phyloP scores from a whole-genome alignment of 1,139 yeast genomes.

The Saccharomycopsis phalli region DNA sequence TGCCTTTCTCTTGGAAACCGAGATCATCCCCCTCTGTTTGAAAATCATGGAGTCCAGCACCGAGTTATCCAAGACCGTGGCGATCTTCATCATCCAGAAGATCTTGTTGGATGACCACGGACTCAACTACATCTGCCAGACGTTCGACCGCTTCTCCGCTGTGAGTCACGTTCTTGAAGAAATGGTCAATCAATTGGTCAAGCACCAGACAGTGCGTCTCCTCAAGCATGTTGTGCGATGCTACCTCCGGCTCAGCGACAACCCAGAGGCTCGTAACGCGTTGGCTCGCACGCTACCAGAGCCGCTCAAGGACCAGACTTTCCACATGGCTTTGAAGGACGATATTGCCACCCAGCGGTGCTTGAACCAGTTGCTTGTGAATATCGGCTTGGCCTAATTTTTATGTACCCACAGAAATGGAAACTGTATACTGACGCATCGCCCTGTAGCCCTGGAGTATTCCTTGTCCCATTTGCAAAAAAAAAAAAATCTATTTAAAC shows the following conservation, averaged over 20 bases:
- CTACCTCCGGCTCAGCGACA: conserved; percentile 83
- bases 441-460: not conserved
- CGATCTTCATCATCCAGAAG: conserved; percentile 89
- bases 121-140: conserved; percentile 83
- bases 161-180: conserved; percentile 80
- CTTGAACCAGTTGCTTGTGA: conserved; percentile 70
- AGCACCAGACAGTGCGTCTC: conserved; percentile 66
- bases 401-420: conserved; percentile 5
- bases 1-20: conserved; percentile 81
- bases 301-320: conserved; percentile 85
- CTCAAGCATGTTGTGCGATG: conserved; percentile 92
- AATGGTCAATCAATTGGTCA: conserved; percentile 80
- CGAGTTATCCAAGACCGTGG: conserved; percentile 90
- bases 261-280: conserved; percentile 83
- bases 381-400: conserved; percentile 32
- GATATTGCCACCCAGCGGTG: conserved; percentile 86
- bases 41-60: conserved; percentile 95
- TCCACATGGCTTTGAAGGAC: conserved; percentile 68
- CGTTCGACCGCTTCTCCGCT: conserved; percentile 89
- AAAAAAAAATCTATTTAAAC: not conserved
- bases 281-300: conserved; percentile 79
- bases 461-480: not conserved
- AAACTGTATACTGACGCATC: conserved; percentile 1
- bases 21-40: conserved; percentile 87
- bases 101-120: conserved; percentile 90